Base-by-base conservation (phyloP, 2,329 filamentous ascomycete species). In the Aspergillus fischeri region DNA sequence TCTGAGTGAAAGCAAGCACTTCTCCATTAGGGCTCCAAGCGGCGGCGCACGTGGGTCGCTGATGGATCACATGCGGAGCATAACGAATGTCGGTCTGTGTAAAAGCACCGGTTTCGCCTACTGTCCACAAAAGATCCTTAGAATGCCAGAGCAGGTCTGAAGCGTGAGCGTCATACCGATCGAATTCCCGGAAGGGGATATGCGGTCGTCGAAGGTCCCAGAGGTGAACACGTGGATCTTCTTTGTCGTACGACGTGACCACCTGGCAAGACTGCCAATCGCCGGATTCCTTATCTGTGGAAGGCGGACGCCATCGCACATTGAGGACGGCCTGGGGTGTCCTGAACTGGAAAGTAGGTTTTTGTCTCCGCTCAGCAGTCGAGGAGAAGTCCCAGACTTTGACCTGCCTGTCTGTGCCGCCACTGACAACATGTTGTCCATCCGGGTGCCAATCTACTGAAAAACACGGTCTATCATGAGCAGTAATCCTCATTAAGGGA, bases 361-460 rank as follows among this genome's bases (percentile, higher is more conserved):
- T 87, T 67, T 84, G 82, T 59, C 82, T 79, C 61, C 83, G 77
- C 55, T 80, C 80, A 54, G 81, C 77, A n/a, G 72, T 75, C 2
- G 77, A 73, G 3, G 82, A 83, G 56, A 87, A 83, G 67, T 87
- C 84, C 83, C 85, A 88, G 28, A 87, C 80, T 67, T 83, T 83
- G 60, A 87, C 80, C 29, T 82, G 82, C 57, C 81, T 83, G 68
- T 88, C 85, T 24, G 81, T 77, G 53, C 85, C 80, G n/a, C 83
- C 84, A 63, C 83, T 87, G 54, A 84, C 78, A 9, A 88, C 74
- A 67, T 87, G 83, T 65, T 82, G 86, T 6, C 85, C 85, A 63
- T 87, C 84, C 1, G 85, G 85, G 66, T 88, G 85, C 84, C 85
- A 88, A 67, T 88, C 85, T 38, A 88, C 80, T 5, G 83, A 79